Base-by-base conservation (phyloP, 164 flowering plant genomes). In the Piper betle region DNA sequence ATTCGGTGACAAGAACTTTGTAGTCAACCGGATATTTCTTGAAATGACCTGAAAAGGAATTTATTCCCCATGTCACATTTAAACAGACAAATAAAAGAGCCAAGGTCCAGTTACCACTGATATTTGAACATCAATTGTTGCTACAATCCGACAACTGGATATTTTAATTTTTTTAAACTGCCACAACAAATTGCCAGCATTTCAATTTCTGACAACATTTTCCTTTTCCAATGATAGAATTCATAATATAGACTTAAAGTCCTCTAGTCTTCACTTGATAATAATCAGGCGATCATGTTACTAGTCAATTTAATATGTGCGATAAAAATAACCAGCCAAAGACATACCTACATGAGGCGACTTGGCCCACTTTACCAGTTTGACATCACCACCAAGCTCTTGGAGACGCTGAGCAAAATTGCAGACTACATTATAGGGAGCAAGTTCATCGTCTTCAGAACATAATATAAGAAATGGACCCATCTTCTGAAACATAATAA, bases 361-460 rank as follows among this genome's bases (percentile, higher is more conserved):
- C 56, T 71, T 79, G 56, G 64, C 73, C 87, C 91, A 86, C 60
- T 71, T 87, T 66, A 87, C 78, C 39, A 93, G 74, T 65, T 84
- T 90, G 38, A 93, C 92, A 73, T 86, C 82, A 40, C 72, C 96
- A 5, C 96, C 94, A 52, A 84, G 85, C 25, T 84, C 87, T 74
- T 75, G 83, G 25, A 93, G 66, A 19, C 86, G 81, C 56, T 73
- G 81, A 64, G 87, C 86, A 74, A 93, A 93, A 71, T 86, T 90
- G 75, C 77, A 72, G 12, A 86, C 75, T 50, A 69, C 63, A 75
- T 82, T 79, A 68, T 69, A 84, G 2, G 97, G 82, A 71, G 93
- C 94, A 74, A 89, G 83, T 60, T 93, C 96, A 70, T 93, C 97
- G 55, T 74, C 78, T 64, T 90, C 94, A 20, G 96, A 90, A 76